A percentile compares a stretch with the other conserved stretches of the same genome.
Evolutionary conservation across 306 rosid genomes (phyloP).

Genomic region (Clitoria ternatea): DNA sequence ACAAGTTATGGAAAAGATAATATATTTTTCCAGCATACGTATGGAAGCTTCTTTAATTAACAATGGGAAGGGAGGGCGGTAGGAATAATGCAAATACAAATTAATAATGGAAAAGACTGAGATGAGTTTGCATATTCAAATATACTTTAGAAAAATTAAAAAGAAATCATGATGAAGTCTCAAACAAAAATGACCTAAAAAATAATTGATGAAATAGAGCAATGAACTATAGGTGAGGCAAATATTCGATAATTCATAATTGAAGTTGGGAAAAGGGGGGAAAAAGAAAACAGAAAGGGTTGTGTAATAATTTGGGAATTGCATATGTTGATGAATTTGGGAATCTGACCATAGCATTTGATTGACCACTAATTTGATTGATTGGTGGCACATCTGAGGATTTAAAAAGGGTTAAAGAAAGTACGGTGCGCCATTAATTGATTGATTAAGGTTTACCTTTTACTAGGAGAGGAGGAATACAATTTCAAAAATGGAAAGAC

Average conservation of each 20-base stretch:
- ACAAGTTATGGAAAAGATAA: too few relatives aligned
- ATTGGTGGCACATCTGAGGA: constrained; percentile 23
- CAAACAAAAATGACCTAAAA: too few relatives aligned
- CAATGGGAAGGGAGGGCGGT: too few relatives aligned
- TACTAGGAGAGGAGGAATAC: not conserved
- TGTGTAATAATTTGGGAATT: constrained; percentile 12
- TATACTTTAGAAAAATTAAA: too few relatives aligned
- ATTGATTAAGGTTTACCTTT: constrained; percentile 18
- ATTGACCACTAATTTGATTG: constrained; percentile 21
- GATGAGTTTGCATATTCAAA: too few relatives aligned
- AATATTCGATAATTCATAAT: not conserved
- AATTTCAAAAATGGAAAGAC: constrained; percentile 14
- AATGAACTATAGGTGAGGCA: too few relatives aligned
- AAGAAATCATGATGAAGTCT: too few relatives aligned
- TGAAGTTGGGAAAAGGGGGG: not conserved
- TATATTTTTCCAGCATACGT: too few relatives aligned
- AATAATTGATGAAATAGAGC: too few relatives aligned
- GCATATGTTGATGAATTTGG: constrained; percentile 19
- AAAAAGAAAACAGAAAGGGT: constrained; percentile 7
- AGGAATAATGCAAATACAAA: too few relatives aligned
- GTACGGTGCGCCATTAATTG: constrained; percentile 29
- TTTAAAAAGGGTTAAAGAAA: not conserved
- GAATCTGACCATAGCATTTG: constrained; percentile 19
- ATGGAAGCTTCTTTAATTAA: too few relatives aligned
- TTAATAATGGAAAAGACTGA: too few relatives aligned